Evolutionary conservation across 2,329 filamentous ascomycete genomes (phyloP).

Genomic region (Colletotrichum tabaci): DNA sequence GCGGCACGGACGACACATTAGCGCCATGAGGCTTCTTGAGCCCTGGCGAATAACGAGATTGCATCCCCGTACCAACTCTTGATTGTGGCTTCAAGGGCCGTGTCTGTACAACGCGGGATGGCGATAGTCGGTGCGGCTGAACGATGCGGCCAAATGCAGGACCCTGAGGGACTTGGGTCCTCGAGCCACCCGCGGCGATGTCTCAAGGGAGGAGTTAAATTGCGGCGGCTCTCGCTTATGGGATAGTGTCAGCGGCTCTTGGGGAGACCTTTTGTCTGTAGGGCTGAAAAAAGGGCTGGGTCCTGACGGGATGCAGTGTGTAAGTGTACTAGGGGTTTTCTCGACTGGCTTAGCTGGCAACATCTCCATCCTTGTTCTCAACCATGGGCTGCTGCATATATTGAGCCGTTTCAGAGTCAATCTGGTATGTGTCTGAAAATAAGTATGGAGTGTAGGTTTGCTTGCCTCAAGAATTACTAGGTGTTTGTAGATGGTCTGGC

Average conservation of each 20-base stretch:
- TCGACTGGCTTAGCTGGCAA: neutral
- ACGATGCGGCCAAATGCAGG: neutral
- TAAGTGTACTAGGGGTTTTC: neutral
- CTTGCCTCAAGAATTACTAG: neutral
- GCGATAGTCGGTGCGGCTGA: constrained; percentile 2
- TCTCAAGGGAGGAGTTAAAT: neutral
- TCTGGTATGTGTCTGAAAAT: neutral
- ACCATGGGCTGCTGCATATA: neutral
- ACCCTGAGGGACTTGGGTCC: neutral
- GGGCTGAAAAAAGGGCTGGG: neutral
- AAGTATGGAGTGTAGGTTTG: neutral
- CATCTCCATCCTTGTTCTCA: neutral
- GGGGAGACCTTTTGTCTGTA: neutral
- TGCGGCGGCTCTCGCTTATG: neutral
- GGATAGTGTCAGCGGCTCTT: neutral
- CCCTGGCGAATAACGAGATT: neutral
- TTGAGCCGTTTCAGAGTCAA: no score
- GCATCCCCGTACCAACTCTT: neutral
- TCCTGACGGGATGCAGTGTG: neutral
- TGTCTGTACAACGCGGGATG: neutral
- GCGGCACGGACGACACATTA: neutral
- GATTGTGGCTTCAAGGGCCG: neutral
- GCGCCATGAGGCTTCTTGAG: neutral
- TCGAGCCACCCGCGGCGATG: neutral
- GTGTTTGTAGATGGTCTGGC: no score